A percentile compares a stretch with the other conserved stretches of the same genome.
Evolutionary conservation across 1,284 basidiomycete species (phyloP).

Genomic region (Taiwanofungus camphoratus): DNA sequence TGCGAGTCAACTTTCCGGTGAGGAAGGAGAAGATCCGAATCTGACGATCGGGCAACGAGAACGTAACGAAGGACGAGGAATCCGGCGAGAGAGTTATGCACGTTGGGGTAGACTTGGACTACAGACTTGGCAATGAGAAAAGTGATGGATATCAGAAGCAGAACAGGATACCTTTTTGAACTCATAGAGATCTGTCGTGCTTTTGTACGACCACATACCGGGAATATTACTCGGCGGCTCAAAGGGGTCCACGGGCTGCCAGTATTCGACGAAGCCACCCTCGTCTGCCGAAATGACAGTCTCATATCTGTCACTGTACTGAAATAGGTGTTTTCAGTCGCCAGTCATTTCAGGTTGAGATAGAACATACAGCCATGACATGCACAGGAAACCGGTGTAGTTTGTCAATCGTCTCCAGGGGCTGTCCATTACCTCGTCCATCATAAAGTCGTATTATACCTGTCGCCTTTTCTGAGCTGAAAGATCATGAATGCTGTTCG

Average conservation of each 20-base stretch:
- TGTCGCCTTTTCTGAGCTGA: constrained; percentile 73
- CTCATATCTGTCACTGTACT: constrained; percentile 91
- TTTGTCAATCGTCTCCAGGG: constrained; percentile 68
- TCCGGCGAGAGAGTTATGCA: constrained; percentile 90
- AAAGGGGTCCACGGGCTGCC: constrained; percentile 87
- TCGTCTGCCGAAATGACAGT: constrained; percentile 94
- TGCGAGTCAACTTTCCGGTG: constrained; percentile 83
- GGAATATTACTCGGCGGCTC: constrained; percentile 73
- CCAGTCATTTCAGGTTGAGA: neutral
- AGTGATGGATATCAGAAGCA: neutral
- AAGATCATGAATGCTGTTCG: constrained; percentile 20
- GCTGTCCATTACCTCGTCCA: constrained; percentile 78
- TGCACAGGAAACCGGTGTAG: constrained; percentile 88
- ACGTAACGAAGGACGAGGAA: constrained; percentile 83
- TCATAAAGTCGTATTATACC: constrained; percentile 88
- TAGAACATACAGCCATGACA: constrained; percentile 72
- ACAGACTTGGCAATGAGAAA: constrained; percentile 1
- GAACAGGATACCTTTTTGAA: constrained; percentile 82
- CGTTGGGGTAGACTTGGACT: constrained; percentile 90
- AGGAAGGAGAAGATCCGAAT: constrained; percentile 93
- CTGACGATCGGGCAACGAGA: constrained; percentile 89
- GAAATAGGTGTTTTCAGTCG: constrained; percentile 5
- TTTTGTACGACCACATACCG: constrained; percentile 89
- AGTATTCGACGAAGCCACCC: constrained; percentile 94
- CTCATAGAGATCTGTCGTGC: constrained; percentile 90